These are phyloP conservation scores for Clarireedia homoeocarpa DNA, from an alignment of 2,329 filamentous ascomycete species.

Conservation along the genomic window DNA sequence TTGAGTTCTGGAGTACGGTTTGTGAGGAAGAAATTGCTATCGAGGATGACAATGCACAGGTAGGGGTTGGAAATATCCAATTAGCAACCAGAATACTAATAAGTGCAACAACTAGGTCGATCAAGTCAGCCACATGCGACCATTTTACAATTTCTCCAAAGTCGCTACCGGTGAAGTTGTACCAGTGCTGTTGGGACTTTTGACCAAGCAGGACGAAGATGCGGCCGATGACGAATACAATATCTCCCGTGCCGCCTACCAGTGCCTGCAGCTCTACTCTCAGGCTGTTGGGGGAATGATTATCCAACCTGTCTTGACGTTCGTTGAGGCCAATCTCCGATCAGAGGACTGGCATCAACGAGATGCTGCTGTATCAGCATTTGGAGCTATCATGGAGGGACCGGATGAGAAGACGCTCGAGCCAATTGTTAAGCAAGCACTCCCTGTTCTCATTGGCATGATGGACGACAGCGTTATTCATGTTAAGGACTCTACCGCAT, in stretches of 20 bases:
- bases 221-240: slow-evolving; percentile 97
- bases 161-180: slow-evolving; percentile 92
- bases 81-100: not conserved
- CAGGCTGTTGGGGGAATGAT: slow-evolving; percentile 82
- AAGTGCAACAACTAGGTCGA: slow-evolving; percentile 19
- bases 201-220: slow-evolving; percentile 97
- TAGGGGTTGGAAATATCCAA: slow-evolving; percentile 32
- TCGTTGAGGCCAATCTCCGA: slow-evolving; percentile 86
- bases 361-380: slow-evolving; percentile 93
- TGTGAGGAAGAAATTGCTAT: slow-evolving; percentile 98
- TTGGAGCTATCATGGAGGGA: slow-evolving; percentile 98
- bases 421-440: slow-evolving; percentile 89
- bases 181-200: slow-evolving; percentile 76
- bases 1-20: slow-evolving; percentile 99
- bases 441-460: slow-evolving; percentile 80
- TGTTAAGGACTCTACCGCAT: slow-evolving; percentile 93
- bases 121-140: slow-evolving; percentile 54
- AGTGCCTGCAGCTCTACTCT: slow-evolving; percentile 90
- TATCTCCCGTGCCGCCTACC: slow-evolving; percentile 87
- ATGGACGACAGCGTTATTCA: slow-evolving; percentile 87
- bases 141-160: slow-evolving; percentile 92
- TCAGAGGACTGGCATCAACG: slow-evolving; percentile 90
- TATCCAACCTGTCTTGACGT: slow-evolving; percentile 77
- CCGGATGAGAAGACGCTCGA: slow-evolving; percentile 88
- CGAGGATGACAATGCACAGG: slow-evolving; percentile 88